Conservation (phyloP, 176 grass and related monocot genomes). For the Paspalum notatum region DNA sequence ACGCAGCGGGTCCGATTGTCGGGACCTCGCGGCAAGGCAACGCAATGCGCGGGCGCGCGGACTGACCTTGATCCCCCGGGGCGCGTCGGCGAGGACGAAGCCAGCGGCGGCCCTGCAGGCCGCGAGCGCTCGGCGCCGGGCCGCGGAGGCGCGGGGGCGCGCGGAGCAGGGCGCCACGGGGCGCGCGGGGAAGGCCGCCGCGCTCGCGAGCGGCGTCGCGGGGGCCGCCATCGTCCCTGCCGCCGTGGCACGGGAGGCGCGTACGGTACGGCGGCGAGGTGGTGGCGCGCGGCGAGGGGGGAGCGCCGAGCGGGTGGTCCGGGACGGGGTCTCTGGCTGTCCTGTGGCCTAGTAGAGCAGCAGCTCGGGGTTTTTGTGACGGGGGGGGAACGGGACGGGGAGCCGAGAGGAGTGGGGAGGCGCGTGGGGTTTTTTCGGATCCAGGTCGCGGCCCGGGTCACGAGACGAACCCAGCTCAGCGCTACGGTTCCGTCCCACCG, state of each 20-base stretch:
- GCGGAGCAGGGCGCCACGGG: background rate
- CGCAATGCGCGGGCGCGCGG: background rate
- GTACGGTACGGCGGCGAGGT: background rate
- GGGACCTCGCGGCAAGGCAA: background rate
- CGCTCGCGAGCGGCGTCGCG: background rate
- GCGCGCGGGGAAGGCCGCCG: background rate
- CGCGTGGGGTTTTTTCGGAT: slow-evolving; percentile 31
- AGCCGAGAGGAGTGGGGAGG: slow-evolving; percentile 29
- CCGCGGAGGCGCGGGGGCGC: background rate
- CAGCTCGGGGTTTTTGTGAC: slow-evolving; percentile 12
- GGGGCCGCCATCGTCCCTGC: slow-evolving; percentile 34
- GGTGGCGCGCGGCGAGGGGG: background rate
- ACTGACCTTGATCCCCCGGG: slow-evolving; percentile 32
- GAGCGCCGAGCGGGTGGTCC: too few species aligned
- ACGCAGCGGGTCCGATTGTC: background rate
- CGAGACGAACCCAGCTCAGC: background rate
- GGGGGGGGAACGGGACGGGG: background rate
- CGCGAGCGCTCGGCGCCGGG: background rate
- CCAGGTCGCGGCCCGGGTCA: background rate
- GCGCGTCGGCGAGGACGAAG: slow-evolving; percentile 39
- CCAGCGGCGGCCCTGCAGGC: background rate
- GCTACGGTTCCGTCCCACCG: slow-evolving; percentile 3
- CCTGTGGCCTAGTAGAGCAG: background rate
- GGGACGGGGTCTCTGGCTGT: background rate
- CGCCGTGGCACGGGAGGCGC: background rate